Base-by-base conservation (phyloP, 805 yeast genomes). In the Priceomyces melissophilus region DNA sequence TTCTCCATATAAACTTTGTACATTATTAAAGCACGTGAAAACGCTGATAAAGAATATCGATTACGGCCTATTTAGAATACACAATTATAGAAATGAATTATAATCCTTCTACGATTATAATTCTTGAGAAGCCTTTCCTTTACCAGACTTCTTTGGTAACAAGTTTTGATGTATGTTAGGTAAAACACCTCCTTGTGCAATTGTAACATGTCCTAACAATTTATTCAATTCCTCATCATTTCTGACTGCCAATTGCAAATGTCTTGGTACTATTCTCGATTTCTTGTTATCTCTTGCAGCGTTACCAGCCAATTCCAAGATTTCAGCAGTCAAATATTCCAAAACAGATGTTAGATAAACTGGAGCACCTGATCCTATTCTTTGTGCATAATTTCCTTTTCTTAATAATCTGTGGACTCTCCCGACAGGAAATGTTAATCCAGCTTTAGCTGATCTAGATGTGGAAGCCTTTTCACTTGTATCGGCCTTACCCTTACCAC, bases 81-180 rank as follows among this genome's bases (percentile, higher is more conserved):
- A 52, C 54, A n/a, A n/a, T 50, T 45, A 47, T 37, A 45, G 52
- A 43, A 50, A 38, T 43, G 42, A 46, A 50, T 37, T 74, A 76
- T 62, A 75, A 74, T 67, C 75, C 80, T 68, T 75, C n/a, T n/a
- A n/a, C n/a, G n/a, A n/a, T n/a, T n/a, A n/a, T 62, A 75, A 74
- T 67, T 75, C 80, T 68, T 75, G 80, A 55, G 80, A 75, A 65
- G 75, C 79, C 65, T 75, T 76, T 43, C 47, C 48, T 61, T 72
- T 71, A 48, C 73, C 76, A 45, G 76, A 63, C 65, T 75, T 76
- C 70, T 75, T 68, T 64, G 81, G 83, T 59, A 70, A 70, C 60
- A 70, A 70, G 66, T 66, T 62, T 54, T 64, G 71, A 60, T 70
- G 75, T 47, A 70, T 70, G 65, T 70, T 70, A 66, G 76, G 76